Percentiles rank a stretch among this genome's conserved stretches.
These are phyloP conservation scores for Priceomyces medius DNA, from an alignment of 805 yeast genomes.

Conservation along the genomic window DNA sequence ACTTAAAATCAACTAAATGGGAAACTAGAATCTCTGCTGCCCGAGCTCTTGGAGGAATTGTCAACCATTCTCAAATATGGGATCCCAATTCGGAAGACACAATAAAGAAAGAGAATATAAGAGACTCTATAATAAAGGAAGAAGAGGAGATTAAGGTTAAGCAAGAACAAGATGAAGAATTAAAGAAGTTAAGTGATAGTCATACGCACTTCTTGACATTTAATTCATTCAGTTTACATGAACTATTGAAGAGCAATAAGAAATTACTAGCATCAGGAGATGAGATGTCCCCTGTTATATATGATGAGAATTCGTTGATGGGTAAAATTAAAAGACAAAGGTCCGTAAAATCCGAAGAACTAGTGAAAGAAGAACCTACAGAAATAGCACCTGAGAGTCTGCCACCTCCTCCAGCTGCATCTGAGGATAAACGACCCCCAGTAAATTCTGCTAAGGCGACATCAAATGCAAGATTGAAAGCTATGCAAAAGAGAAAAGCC, in stretches of 20 bases:
- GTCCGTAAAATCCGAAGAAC: conserved; percentile 7
- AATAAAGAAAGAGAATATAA: conserved; percentile 18
- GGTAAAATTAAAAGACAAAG: conserved; percentile 50
- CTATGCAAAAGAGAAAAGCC: conserved; percentile 91
- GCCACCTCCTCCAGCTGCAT: background rate
- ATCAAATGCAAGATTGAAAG: conserved; percentile 77
- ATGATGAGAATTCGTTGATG: conserved; percentile 32
- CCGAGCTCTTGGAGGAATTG: conserved; percentile 90
- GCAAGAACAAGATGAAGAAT: conserved; percentile 43
- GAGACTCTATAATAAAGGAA: conserved; percentile 10
- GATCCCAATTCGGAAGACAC: conserved; percentile 63
- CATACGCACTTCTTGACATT: conserved; percentile 45
- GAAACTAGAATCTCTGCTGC: conserved; percentile 96
- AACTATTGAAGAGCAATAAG: conserved; percentile 49
- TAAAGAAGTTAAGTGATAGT: conserved; percentile 40
- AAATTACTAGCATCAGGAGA: conserved; percentile 64
- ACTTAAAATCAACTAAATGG: conserved; percentile 80
- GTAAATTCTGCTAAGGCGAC: conserved; percentile 26
- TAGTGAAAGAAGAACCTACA: conserved; percentile 11
- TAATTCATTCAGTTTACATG: conserved; percentile 49
- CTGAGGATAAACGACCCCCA: background rate
- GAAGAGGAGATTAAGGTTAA: conserved; percentile 27
- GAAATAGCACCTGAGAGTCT: background rate
- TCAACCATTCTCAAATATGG: conserved; percentile 75
- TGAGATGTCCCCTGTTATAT: conserved; percentile 22